Conservation (phyloP, 345 rosid genomes). For the Combretum micranthum region DNA sequence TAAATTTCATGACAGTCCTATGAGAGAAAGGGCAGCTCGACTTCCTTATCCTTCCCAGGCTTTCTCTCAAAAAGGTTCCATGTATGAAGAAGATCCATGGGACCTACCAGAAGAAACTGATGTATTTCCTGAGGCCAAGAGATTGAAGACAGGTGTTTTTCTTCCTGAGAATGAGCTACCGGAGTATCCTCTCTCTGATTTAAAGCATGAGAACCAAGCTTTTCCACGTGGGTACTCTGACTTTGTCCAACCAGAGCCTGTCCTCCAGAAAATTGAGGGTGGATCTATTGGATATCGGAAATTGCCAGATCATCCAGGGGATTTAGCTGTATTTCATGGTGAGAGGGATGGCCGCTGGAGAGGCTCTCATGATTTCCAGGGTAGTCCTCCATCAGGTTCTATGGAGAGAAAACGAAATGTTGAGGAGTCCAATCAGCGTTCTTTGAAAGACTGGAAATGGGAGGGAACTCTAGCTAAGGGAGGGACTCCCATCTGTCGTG, state of each 20-base stretch:
- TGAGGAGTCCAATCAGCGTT: conserved; percentile 45
- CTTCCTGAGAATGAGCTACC: conserved; percentile 63
- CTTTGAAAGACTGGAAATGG: conserved; percentile 92
- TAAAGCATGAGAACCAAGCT: conserved; percentile 43
- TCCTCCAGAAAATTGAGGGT: conserved; percentile 36
- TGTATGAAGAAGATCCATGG: conserved; percentile 71
- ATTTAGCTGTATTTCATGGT: conserved; percentile 25
- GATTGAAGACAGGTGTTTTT: conserved; percentile 50
- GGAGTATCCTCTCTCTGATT: conserved; percentile 53
- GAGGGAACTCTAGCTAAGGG: conserved; percentile 96
- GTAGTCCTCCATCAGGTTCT: conserved; percentile 33
- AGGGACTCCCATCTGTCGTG: conserved; percentile 86
- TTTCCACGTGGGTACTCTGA: conserved; percentile 43
- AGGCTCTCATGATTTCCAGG: conserved; percentile 43
- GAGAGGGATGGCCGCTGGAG: conserved; percentile 42
- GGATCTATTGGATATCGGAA: conserved; percentile 41
- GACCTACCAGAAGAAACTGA: conserved; percentile 64
- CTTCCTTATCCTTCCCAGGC: conserved; percentile 39
- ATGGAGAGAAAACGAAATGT: conserved; percentile 51
- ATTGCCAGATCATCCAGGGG: conserved; percentile 27
- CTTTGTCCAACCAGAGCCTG: conserved; percentile 40
- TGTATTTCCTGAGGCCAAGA: conserved; percentile 53
- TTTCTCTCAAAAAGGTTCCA: conserved; percentile 30
- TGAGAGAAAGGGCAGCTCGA: conserved; percentile 34
- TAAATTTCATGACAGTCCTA: conserved; percentile 50